phyloP scores from a whole-genome alignment of 164 flowering plant genomes.

The Dillenia suffruticosa region DNA sequence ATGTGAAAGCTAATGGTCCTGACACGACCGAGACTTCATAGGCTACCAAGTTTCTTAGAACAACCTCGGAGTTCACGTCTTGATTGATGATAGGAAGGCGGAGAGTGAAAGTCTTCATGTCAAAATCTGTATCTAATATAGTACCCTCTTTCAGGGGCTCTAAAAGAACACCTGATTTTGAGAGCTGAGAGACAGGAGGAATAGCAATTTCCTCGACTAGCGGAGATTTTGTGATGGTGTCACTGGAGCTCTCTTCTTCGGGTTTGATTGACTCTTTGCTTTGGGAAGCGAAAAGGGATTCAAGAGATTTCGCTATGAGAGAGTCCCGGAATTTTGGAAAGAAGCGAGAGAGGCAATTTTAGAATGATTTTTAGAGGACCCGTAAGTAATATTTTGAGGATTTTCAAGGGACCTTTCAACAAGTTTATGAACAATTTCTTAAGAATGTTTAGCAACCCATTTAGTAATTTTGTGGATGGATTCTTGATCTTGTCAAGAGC shows the following conservation, averaged over 20 bases:
- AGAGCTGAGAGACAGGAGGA: conserved; percentile 35
- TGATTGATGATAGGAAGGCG: conserved; percentile 24
- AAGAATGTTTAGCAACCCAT: no score
- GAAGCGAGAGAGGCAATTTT: conserved; percentile 7
- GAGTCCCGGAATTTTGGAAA: conserved; percentile 10
- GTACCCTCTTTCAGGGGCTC: conserved; percentile 11
- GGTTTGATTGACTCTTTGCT: conserved; percentile 17
- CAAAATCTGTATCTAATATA: conserved; percentile 29
- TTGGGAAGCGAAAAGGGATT: not conserved
- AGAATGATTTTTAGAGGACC: not conserved
- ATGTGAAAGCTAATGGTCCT: not conserved
- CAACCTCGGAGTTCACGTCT: conserved; percentile 14
- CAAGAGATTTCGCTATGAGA: not conserved
- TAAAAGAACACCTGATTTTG: conserved; percentile 25
- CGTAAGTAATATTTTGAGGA: not conserved
- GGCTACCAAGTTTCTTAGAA: conserved; percentile 18
- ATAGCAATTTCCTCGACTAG: conserved; percentile 35
- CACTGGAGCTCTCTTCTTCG: conserved; percentile 4
- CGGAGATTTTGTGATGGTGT: conserved; percentile 7
- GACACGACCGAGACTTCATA: conserved; percentile 8
- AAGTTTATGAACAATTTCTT: no score
- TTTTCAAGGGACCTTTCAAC: not conserved
- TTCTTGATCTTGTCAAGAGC: conserved; percentile 6
- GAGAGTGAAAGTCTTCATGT: conserved; percentile 17
- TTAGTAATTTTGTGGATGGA: conserved; percentile 6